Evolutionary conservation across 2,329 filamentous ascomycete genomes (phyloP).

Genomic region (Pestalotiopsis fici): DNA sequence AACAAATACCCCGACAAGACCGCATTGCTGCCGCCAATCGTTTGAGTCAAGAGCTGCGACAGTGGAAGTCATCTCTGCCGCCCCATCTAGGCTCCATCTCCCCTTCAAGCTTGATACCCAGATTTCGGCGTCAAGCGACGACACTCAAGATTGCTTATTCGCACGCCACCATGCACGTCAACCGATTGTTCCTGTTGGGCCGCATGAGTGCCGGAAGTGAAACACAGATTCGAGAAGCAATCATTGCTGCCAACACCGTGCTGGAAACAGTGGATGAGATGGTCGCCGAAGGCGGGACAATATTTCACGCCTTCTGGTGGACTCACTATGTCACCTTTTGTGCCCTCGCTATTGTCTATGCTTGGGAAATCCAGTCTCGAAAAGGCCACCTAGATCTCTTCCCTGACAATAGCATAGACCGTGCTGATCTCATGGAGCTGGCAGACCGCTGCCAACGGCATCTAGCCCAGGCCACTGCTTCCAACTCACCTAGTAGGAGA

Average conservation of each 20-base stretch:
- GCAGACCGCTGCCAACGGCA: constrained; percentile 49
- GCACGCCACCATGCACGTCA: constrained; percentile 57
- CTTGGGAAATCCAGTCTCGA: constrained; percentile 44
- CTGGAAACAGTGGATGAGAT: constrained; percentile 44
- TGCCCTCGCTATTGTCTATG: constrained; percentile 48
- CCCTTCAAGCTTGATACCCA: constrained; percentile 45
- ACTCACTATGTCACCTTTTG: constrained; percentile 34
- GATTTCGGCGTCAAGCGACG: constrained; percentile 48
- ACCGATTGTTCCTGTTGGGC: constrained; percentile 52
- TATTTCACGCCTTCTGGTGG: constrained; percentile 42
- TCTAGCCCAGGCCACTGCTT: constrained; percentile 37
- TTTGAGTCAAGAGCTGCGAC: constrained; percentile 36
- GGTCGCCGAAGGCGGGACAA: constrained; percentile 34
- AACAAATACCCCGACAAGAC: constrained; percentile 33
- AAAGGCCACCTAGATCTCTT: background rate
- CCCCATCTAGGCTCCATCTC: constrained; percentile 42
- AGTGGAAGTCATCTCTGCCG: constrained; percentile 41
- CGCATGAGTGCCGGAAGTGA: constrained; percentile 18
- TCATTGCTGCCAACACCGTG: constrained; percentile 37
- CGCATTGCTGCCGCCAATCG: constrained; percentile 37
- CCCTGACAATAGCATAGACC: background rate
- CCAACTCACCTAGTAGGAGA: constrained; percentile 43
- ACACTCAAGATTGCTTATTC: constrained; percentile 55
- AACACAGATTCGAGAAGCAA: constrained; percentile 28
- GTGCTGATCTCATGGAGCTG: constrained; percentile 34